Conservation (phyloP, 352 stramenopile species). For the Saprolegnia parasitica region DNA sequence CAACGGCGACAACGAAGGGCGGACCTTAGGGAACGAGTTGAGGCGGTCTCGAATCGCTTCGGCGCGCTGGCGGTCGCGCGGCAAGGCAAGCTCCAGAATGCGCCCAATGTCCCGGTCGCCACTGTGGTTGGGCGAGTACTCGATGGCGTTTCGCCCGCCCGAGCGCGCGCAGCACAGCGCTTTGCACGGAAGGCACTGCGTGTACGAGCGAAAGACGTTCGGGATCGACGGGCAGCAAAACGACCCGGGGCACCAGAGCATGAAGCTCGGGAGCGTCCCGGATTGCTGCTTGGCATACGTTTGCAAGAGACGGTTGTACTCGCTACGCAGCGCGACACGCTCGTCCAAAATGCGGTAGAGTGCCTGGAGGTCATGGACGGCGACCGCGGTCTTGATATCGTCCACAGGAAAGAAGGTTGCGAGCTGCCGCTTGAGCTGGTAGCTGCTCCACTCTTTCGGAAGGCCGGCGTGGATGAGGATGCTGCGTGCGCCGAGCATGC, state of each 20-base stretch:
- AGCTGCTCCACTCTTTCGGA: constrained; percentile 44
- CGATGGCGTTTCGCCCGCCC: neutral
- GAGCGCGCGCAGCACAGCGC: constrained; percentile 16
- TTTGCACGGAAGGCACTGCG: constrained; percentile 54
- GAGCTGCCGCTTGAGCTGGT: constrained; percentile 41
- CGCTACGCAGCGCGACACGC: constrained; percentile 40
- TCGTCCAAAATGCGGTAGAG: constrained; percentile 57
- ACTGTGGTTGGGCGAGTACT: constrained; percentile 26
- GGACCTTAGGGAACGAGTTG: constrained; percentile 25
- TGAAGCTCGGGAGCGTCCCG: constrained; percentile 58
- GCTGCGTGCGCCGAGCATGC: constrained; percentile 61
- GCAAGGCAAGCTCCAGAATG: constrained; percentile 20
- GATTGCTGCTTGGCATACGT: constrained; percentile 42
- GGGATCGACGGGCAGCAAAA: constrained; percentile 43
- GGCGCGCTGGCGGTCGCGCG: constrained; percentile 8
- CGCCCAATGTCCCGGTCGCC: constrained; percentile 37
- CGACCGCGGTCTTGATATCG: constrained; percentile 53
- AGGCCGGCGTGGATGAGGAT: constrained; percentile 64
- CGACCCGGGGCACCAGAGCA: constrained; percentile 63
- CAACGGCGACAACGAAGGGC: neutral
- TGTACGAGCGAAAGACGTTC: constrained; percentile 42
- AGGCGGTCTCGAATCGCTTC: constrained; percentile 17
- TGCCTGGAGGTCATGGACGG: constrained; percentile 55
- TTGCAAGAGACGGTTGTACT: constrained; percentile 51
- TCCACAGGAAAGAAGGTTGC: constrained; percentile 37